Evolutionary conservation across 441 rosid species (phyloP).

Genomic region (Jatropha multifida): DNA sequence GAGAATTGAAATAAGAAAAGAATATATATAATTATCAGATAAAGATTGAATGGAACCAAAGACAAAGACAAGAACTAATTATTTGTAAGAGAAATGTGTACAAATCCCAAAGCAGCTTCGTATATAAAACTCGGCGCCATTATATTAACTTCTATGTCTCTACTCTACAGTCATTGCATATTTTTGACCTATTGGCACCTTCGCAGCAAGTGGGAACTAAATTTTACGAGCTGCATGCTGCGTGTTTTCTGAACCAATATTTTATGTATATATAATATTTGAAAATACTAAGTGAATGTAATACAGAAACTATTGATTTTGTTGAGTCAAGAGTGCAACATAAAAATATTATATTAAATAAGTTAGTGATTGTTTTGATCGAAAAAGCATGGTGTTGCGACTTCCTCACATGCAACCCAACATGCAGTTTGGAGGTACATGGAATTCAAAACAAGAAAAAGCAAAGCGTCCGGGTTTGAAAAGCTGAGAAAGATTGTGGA

Average conservation of each 20-base stretch:
- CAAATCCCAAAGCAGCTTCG: not conserved
- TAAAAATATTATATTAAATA: too few relatives aligned
- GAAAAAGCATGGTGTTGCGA: conserved; percentile 42
- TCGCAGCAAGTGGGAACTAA: not conserved
- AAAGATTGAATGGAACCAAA: too few relatives aligned
- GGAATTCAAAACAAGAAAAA: too few relatives aligned
- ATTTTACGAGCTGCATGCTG: not conserved
- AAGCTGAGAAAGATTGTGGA: conserved; percentile 39
- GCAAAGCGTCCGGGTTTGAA: conserved; percentile 14
- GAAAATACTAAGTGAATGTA: too few relatives aligned
- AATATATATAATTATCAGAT: too few relatives aligned
- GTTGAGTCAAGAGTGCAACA: too few relatives aligned
- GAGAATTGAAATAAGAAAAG: too few relatives aligned
- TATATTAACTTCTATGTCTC: not conserved
- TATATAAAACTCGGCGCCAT: conserved; percentile 1
- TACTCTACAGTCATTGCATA: not conserved
- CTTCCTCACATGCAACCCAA: conserved; percentile 66
- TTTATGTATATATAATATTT: too few relatives aligned
- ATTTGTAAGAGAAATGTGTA: too few relatives aligned
- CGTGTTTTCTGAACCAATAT: too few relatives aligned
- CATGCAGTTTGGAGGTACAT: conserved; percentile 30
- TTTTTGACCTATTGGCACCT: not conserved
- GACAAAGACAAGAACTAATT: too few relatives aligned
- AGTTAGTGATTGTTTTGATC: conserved; percentile 36
- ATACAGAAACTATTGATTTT: too few relatives aligned